phyloP scores from a whole-genome alignment of 2,329 filamentous ascomycete genomes.

The Diaporthe eres region DNA sequence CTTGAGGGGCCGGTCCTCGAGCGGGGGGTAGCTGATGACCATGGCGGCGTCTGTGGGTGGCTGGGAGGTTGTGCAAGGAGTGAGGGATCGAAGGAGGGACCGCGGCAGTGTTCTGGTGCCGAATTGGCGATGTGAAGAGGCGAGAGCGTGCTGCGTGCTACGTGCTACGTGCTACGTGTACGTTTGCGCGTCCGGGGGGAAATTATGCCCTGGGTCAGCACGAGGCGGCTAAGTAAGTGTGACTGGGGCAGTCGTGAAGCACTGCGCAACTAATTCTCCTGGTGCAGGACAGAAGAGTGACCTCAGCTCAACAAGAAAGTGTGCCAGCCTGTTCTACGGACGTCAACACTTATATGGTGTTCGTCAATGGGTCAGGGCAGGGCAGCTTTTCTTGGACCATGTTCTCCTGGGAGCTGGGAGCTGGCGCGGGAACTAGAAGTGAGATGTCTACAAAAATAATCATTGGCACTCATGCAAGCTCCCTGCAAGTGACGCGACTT shows the following conservation, averaged over 20 bases:
- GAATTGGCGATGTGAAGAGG: background rate
- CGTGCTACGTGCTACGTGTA: constrained; percentile 11
- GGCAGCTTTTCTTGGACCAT: background rate
- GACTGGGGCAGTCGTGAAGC: background rate
- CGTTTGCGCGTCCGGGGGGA: background rate
- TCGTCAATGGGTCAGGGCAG: background rate
- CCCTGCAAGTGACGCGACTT: constrained; percentile 7
- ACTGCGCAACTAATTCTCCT: background rate
- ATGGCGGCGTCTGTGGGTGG: constrained; percentile 49
- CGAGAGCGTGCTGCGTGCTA: background rate
- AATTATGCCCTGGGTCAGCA: background rate
- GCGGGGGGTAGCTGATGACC: constrained; percentile 74
- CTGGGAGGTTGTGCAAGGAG: background rate
- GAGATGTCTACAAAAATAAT: background rate
- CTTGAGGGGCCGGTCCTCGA: constrained; percentile 87
- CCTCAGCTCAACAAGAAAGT: background rate
- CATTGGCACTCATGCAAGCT: constrained; percentile 18
- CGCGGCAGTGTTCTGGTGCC: background rate
- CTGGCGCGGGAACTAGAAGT: background rate
- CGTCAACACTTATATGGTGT: background rate
- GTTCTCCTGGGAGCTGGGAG: background rate
- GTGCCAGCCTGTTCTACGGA: background rate
- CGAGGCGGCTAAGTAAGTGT: background rate
- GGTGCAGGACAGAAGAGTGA: background rate
- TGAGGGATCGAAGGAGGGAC: background rate